A percentile compares a stretch with the other conserved stretches of the same genome.
These are phyloP conservation scores for Saccharomycopsis sp. DNA, from an alignment of 805 yeast genomes.

Conservation along the genomic window DNA sequence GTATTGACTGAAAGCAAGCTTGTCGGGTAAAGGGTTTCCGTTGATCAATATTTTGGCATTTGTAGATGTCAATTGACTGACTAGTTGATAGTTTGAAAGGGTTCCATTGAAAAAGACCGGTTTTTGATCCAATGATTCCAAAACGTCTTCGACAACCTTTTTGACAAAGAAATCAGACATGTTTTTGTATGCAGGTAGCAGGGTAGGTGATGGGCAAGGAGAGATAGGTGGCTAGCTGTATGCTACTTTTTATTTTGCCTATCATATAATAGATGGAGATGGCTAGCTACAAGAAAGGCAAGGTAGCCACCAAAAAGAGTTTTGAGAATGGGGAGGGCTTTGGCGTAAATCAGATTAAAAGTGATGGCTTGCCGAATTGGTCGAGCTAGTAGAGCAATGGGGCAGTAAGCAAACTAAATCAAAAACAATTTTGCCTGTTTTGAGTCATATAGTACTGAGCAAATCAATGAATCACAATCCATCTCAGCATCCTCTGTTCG, in stretches of 20 bases:
- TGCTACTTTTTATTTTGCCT: not conserved
- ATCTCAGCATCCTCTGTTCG: no score
- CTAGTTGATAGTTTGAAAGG: not conserved
- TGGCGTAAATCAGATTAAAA: not conserved
- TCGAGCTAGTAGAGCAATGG: not conserved
- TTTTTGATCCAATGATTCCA: conserved; percentile 10
- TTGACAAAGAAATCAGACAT: conserved; percentile 2
- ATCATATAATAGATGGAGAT: not conserved
- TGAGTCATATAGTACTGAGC: no score
- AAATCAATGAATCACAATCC: no score
- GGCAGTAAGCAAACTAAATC: not conserved
- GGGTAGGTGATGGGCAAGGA: no score
- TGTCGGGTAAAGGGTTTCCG: conserved; percentile 34
- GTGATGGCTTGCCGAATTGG: not conserved
- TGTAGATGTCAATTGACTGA: conserved; percentile 16
- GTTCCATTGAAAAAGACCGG: conserved; percentile 6
- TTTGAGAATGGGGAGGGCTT: no score
- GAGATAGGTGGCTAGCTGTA: not conserved
- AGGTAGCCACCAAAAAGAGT: no score
- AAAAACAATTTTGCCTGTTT: not conserved
- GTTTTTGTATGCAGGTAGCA: not conserved
- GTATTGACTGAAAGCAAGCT: conserved; percentile 38
- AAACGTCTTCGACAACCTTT: conserved; percentile 4
- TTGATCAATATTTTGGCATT: conserved; percentile 32
- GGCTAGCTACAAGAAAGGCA: no score